Evolutionary conservation across 805 yeast species (phyloP).

Genomic region (Wickerhamiella lipophila): DNA sequence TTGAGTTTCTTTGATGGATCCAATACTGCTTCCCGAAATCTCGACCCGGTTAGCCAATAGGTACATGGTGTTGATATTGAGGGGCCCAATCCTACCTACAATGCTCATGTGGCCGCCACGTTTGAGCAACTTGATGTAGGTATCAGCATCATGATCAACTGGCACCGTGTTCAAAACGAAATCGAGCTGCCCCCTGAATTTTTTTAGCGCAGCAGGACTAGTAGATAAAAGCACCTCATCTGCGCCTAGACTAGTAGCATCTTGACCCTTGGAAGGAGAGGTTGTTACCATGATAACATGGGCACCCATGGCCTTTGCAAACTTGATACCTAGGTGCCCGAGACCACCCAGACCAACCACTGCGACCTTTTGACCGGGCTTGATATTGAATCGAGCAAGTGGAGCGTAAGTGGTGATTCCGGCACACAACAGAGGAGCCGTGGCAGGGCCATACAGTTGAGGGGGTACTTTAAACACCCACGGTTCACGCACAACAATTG

Average conservation of each 20-base stretch:
- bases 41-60: conserved; percentile 34
- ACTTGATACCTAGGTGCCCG: conserved; percentile 48
- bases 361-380: conserved; percentile 40
- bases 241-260: conserved; percentile 32
- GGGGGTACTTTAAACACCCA: conserved; percentile 56
- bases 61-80: conserved; percentile 33
- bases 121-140: conserved; percentile 39
- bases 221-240: conserved; percentile 42
- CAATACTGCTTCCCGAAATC: conserved; percentile 38
- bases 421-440: conserved; percentile 67
- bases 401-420: conserved; percentile 66
- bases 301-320: conserved; percentile 50
- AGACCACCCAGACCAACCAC: conserved; percentile 55
- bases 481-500: conserved; percentile 38
- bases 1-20: conserved; percentile 53
- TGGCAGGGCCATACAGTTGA: conserved; percentile 37
- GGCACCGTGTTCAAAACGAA: conserved; percentile 42
- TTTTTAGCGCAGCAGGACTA: conserved; percentile 30
- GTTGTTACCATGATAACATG: conserved; percentile 48
- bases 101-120: conserved; percentile 47
- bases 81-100: conserved; percentile 48
- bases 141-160: conserved; percentile 37
- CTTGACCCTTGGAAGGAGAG: conserved; percentile 38
- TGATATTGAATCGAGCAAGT: conserved; percentile 34
- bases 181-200: conserved; percentile 32